Evolutionary conservation across 2,329 filamentous ascomycete species (phyloP).

Genomic region (Acrodontium crateriforme): DNA sequence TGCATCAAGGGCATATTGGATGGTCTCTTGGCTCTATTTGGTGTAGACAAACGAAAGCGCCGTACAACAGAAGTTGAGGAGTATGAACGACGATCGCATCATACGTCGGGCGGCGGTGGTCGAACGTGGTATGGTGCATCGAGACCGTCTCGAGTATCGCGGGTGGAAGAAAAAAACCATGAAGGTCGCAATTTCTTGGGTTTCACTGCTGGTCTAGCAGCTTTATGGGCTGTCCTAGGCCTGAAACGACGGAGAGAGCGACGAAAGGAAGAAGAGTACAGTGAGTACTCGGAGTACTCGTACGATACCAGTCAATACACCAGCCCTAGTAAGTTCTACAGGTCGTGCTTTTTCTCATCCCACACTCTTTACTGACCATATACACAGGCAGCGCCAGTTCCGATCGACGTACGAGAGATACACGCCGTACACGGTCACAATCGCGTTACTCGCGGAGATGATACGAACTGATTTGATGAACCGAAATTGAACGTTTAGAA

Average conservation of each 20-base stretch:
- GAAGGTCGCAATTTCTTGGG: constrained; percentile 23
- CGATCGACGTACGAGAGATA: constrained; percentile 24
- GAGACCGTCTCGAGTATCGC: constrained; percentile 16
- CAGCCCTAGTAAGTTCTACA: constrained; percentile 30
- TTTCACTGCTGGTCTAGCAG: constrained; percentile 29
- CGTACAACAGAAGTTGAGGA: constrained; percentile 42
- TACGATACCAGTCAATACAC: constrained; percentile 34
- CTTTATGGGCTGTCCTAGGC: constrained; percentile 30
- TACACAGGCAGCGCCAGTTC: constrained; percentile 31
- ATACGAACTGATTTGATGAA: too few relatives aligned
- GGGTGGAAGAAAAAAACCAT: constrained; percentile 21
- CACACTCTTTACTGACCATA: constrained; percentile 7
- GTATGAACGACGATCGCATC: constrained; percentile 47
- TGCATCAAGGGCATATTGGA: constrained; percentile 42
- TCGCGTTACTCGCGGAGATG: too few relatives aligned
- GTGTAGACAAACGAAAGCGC: constrained; percentile 36
- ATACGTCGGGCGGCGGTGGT: constrained; percentile 33
- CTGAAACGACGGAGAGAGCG: constrained; percentile 30
- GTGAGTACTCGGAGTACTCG: constrained; percentile 26
- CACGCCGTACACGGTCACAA: too few relatives aligned
- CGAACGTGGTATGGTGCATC: constrained; percentile 34
- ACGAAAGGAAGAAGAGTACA: constrained; percentile 24
- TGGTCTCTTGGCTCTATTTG: constrained; percentile 45
- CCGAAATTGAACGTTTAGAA: too few relatives aligned
- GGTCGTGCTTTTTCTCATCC: background rate